Evolutionary conservation across 2,329 filamentous ascomycete species (phyloP).

Genomic region (Alternaria brassicae): DNA sequence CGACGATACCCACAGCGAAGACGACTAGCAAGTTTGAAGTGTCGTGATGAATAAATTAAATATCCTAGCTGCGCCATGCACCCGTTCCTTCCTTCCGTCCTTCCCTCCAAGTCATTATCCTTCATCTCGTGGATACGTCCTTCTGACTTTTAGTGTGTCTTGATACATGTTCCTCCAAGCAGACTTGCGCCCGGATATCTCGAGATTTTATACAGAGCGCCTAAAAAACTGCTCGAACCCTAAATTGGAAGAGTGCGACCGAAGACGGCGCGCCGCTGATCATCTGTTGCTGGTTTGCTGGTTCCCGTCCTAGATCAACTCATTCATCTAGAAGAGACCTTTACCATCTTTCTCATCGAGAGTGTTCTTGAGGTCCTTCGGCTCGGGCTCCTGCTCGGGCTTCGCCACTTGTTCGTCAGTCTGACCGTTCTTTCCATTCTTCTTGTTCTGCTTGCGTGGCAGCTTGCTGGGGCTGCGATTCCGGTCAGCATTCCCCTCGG

Average conservation of each 20-base stretch:
- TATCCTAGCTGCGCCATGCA: background rate
- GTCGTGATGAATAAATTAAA: background rate
- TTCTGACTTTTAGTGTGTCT: background rate
- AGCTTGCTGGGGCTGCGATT: constrained; percentile 5
- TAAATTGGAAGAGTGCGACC: background rate
- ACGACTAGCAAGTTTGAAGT: background rate
- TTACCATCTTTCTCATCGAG: constrained; percentile 29
- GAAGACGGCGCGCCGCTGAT: background rate
- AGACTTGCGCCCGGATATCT: background rate
- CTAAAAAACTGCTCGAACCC: background rate
- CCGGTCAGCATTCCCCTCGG: constrained; percentile 16
- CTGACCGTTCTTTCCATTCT: constrained; percentile 20
- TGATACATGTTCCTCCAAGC: background rate
- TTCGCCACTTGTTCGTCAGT: constrained; percentile 22
- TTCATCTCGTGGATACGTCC: background rate
- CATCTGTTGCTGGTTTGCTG: background rate
- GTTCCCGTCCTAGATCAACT: background rate
- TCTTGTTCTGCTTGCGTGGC: constrained; percentile 22
- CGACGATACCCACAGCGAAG: background rate
- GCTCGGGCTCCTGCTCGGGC: constrained; percentile 32
- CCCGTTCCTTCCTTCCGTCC: background rate
- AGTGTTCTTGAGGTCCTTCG: constrained; percentile 36
- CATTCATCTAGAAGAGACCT: constrained; percentile 24
- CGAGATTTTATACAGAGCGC: background rate
- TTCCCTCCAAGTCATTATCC: background rate